phyloP scores from a whole-genome alignment of 371 early-diverging fungal genomes.

The Mortierella sp. region DNA sequence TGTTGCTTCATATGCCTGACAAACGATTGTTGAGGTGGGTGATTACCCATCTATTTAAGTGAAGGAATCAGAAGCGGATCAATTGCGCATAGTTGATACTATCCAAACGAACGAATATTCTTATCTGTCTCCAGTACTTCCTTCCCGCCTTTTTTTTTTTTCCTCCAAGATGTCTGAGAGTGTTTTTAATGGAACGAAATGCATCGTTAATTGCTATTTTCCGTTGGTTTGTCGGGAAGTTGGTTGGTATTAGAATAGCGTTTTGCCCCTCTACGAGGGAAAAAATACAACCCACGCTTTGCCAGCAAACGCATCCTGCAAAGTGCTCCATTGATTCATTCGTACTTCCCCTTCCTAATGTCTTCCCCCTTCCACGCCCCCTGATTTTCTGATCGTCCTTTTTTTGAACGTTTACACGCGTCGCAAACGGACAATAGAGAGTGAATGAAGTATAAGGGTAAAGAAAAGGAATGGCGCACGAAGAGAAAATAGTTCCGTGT shows the following conservation, averaged over 20 bases:
- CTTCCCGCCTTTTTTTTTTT: background rate
- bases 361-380: background rate
- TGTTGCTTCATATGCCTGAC: too few species aligned
- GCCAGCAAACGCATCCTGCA: background rate
- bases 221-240: background rate
- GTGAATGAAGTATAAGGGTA: background rate
- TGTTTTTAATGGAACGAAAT: slow-evolving; percentile 1
- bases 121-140: background rate
- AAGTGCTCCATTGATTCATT: background rate
- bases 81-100: too few species aligned
- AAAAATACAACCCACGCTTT: background rate
- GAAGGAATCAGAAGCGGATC: too few species aligned
- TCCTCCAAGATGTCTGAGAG: background rate
- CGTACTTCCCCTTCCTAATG: background rate
- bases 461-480: background rate
- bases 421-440: background rate
- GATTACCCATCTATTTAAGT: too few species aligned
- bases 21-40: too few species aligned
- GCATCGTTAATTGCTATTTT: background rate
- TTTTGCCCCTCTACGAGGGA: background rate
- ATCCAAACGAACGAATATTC: background rate
- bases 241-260: background rate
- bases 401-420: background rate
- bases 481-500: background rate
- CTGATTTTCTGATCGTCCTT: background rate